phyloP scores from a whole-genome alignment of 108 stramenopile genomes.

The Nitzschia sp. region DNA sequence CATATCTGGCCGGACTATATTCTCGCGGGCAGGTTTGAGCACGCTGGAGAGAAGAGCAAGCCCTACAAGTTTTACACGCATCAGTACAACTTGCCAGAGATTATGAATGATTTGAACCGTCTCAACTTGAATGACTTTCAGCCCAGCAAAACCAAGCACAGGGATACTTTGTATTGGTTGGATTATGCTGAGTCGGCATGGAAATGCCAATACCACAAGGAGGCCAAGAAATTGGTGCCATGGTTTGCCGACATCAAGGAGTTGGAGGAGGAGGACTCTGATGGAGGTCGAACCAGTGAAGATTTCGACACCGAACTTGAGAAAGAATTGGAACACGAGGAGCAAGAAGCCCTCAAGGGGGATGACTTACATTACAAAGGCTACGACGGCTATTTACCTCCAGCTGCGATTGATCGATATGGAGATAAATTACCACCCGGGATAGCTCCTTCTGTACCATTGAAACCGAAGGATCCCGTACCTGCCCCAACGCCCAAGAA shows the following conservation, averaged over 20 bases:
- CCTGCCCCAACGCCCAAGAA: constrained; percentile 5
- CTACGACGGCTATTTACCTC: constrained; percentile 34
- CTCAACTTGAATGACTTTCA: constrained; percentile 11
- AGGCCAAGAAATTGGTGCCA: constrained; percentile 14
- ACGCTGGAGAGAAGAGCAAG: constrained; percentile 4
- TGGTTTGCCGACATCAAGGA: constrained; percentile 28
- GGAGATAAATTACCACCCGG: constrained; percentile 8
- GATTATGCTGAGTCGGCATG: constrained; percentile 26
- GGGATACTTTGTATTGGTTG: constrained; percentile 35
- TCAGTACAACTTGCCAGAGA: constrained; percentile 26
- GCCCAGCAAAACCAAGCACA: constrained; percentile 2
- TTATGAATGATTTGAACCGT: constrained; percentile 24
- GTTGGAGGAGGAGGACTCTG: constrained; percentile 24
- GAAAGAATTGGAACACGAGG: constrained; percentile 6
- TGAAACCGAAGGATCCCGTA: constrained; percentile 4
- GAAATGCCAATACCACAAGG: constrained; percentile 12
- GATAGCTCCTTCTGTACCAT: neutral
- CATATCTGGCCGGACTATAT: constrained; percentile 22
- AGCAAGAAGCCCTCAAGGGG: neutral
- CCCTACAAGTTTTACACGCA: constrained; percentile 33
- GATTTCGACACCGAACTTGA: constrained; percentile 20
- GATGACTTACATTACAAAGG: constrained; percentile 20
- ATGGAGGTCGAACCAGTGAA: constrained; percentile 10
- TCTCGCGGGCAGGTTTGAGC: constrained; percentile 27
- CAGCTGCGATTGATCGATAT: constrained; percentile 12